Conservation (phyloP, 1,284 basidiomycete genomes). For the Psilocybe mexicana region DNA sequence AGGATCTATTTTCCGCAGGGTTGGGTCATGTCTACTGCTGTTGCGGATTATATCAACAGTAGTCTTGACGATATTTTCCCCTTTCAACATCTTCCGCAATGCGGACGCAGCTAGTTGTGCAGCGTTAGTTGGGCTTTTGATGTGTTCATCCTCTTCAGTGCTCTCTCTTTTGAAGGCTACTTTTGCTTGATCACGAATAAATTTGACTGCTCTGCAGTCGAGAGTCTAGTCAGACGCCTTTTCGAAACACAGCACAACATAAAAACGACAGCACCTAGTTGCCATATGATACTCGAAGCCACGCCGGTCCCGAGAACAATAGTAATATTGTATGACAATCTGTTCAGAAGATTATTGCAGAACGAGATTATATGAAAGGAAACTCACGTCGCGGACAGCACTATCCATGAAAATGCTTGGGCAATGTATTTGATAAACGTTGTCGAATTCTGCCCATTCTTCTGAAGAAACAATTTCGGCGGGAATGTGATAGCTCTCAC, state of each 20-base stretch:
- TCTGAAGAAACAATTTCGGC: conserved; percentile 63
- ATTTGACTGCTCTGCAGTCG: conserved; percentile 70
- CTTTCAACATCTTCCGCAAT: conserved; percentile 58
- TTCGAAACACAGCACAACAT: conserved; percentile 9
- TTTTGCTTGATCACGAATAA: conserved; percentile 79
- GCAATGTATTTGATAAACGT: conserved; percentile 90
- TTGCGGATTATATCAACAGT: conserved; percentile 43
- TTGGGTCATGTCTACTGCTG: conserved; percentile 22
- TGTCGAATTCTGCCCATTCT: conserved; percentile 85
- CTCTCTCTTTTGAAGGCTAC: conserved; percentile 37
- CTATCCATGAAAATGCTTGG: conserved; percentile 85
- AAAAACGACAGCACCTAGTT: conserved; percentile 55
- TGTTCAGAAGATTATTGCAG: conserved; percentile 30
- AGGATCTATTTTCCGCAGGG: conserved; percentile 49
- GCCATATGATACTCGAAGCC: conserved; percentile 90
- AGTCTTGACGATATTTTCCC: conserved; percentile 47
- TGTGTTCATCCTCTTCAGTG: conserved; percentile 27
- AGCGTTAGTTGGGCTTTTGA: conserved; percentile 37
- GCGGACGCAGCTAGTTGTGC: conserved; percentile 64
- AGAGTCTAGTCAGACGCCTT: conserved; percentile 8
- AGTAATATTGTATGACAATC: conserved; percentile 90
- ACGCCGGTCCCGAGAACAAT: conserved; percentile 73
- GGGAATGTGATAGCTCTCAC: conserved; percentile 61
- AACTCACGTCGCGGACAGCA: conserved; percentile 71
- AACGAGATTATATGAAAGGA: conserved; percentile 1